A percentile compares a stretch with the other conserved stretches of the same genome.
Evolutionary conservation across 148 eudicot genomes (phyloP).

Genomic region (Nepenthes gracilis): DNA sequence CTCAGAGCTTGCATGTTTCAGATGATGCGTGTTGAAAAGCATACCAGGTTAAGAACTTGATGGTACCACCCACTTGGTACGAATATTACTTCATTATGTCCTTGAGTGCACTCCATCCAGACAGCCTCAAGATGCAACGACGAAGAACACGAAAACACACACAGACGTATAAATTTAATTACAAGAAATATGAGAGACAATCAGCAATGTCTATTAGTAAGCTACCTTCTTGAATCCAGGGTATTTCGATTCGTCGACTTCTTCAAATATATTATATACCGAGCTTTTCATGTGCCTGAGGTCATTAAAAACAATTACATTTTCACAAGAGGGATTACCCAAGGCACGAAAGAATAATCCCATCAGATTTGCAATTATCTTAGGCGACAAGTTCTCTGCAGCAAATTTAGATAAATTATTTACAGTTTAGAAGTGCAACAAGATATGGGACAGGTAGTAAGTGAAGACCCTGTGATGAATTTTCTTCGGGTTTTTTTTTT

Average conservation of each 20-base stretch:
- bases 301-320: conserved; percentile 3
- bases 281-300: conserved; percentile 73
- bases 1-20: too few relatives aligned
- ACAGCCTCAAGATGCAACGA: conserved; percentile 44
- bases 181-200: not conserved
- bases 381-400: not conserved
- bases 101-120: conserved; percentile 88
- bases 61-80: conserved; percentile 99
- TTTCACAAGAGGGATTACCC: not conserved
- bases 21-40: not conserved
- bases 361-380: not conserved
- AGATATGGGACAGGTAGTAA: not conserved
- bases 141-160: conserved; percentile 3
- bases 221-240: conserved; percentile 68
- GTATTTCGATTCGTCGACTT: conserved; percentile 50
- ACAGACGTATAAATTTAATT: not conserved
- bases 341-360: not conserved
- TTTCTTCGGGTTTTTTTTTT: too few relatives aligned
- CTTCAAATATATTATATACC: conserved; percentile 71
- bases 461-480: not conserved
- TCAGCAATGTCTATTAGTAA: not conserved
- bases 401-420: not conserved
- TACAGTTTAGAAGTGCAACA: not conserved
- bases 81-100: conserved; percentile 65
- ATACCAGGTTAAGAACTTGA: conserved; percentile 96